phyloP scores from a whole-genome alignment of 1,284 basidiomycete species.

The Thecaphora frezii region DNA sequence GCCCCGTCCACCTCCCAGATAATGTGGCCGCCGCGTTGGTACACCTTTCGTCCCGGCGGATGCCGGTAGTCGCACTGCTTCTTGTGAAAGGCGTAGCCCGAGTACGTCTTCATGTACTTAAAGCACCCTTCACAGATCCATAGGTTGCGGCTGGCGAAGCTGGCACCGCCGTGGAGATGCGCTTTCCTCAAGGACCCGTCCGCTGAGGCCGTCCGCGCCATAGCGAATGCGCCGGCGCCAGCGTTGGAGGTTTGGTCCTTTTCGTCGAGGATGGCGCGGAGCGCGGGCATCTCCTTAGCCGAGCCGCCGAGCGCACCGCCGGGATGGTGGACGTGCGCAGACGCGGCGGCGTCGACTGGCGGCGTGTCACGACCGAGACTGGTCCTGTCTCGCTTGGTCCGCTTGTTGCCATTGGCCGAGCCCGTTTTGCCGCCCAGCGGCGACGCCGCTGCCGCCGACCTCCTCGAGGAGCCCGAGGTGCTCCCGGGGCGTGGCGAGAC shows the following conservation, averaged over 20 bases:
- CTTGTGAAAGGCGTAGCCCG: conserved; percentile 57
- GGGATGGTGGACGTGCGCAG: background rate
- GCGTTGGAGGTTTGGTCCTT: too few species aligned
- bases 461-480: too few species aligned
- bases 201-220: too few species aligned
- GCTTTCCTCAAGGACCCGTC: too few species aligned
- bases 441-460: background rate
- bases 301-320: background rate
- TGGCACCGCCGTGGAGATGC: too few species aligned
- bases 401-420: background rate
- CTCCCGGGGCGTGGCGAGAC: background rate
- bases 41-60: conserved; percentile 88
- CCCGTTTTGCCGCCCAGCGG: background rate
- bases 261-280: background rate
- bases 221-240: too few species aligned
- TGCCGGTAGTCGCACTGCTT: conserved; percentile 71
- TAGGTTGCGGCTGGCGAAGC: conserved; percentile 13
- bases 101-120: conserved; percentile 75
- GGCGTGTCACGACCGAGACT: background rate
- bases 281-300: background rate
- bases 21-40: conserved; percentile 81
- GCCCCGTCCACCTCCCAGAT: conserved; percentile 97
- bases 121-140: conserved; percentile 88
- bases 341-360: background rate
- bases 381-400: background rate